Evolutionary conservation across 345 rosid species (phyloP), one percentile per base, ranked within the genome.

Genomic region (Eucalyptus regnans): DNA sequence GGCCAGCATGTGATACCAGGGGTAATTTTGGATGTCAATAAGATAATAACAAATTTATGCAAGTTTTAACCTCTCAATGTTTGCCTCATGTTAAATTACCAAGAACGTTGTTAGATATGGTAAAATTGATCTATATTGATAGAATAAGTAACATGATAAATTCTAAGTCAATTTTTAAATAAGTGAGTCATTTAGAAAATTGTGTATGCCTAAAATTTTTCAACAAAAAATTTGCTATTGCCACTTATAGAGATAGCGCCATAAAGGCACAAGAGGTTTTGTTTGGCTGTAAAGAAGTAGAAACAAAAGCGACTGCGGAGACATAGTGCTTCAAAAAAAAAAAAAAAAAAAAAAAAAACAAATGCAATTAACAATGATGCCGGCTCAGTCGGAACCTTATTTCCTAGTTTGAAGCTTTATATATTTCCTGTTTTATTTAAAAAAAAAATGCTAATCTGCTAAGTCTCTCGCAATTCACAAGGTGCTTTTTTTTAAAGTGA

Each of bases 61-160:
- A 64, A n/a, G 37, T n/a, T n/a, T 4, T 15, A 8, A 64, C 20
- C 33, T n/a, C 76, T 5, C 20, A 64, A n/a, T 64, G 33, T n/a
- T n/a, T n/a, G 20, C 17, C 37, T 16, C 0, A 4, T 16, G 37
- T 64, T n/a, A 64, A n/a, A n/a, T 64, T 4, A n/a, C 5, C 0
- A n/a, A n/a, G 76, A n/a, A 0, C 6, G 17, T n/a, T 15, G 37
- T n/a, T n/a, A n/a, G 17, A 64, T 15, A 64, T 64, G 41, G 7
- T n/a, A 14, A 64, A n/a, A n/a, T 64, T n/a, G 76, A 64, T 64
- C 18, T 27, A 27, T 62, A 27, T 12, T 62, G 76, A 64, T 64
- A 64, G 37, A 64, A 64, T n/a, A n/a, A 64, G 9, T 64, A 64
- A 64, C 33, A 31, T 64, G 33, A 29, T 64, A 14, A 13, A 3